phyloP scores from a whole-genome alignment of 495 filamentous ascomycete species.

The Penicillium herquei region DNA sequence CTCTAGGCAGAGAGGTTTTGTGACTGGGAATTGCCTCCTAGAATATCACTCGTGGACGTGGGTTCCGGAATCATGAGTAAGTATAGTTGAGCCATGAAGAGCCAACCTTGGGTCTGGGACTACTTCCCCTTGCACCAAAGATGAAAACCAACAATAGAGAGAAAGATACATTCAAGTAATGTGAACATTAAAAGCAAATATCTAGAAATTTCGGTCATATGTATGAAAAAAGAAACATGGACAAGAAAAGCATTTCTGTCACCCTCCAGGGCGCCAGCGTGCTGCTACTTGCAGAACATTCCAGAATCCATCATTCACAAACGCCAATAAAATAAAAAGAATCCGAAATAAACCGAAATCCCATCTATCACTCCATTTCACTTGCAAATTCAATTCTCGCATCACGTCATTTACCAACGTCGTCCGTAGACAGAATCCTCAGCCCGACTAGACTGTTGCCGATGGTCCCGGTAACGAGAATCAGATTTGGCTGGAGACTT shows the following conservation, averaged over 20 bases:
- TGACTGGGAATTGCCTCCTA: neutral
- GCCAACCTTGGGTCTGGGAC: slow-evolving; percentile 4
- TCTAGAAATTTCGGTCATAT: neutral
- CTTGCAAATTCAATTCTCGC: slow-evolving; percentile 1
- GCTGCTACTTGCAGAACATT: no score
- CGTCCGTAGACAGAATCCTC: slow-evolving; percentile 48
- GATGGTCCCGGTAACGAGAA: slow-evolving; percentile 29
- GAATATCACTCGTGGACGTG: slow-evolving; percentile 22
- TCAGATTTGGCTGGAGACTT: slow-evolving; percentile 15
- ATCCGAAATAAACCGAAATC: neutral
- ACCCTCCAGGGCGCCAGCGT: neutral
- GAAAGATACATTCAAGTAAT: neutral
- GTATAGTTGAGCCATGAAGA: neutral
- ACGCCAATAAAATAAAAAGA: no score
- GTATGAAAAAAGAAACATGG: neutral
- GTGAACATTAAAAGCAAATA: neutral
- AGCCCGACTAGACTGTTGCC: slow-evolving; percentile 20
- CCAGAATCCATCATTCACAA: no score
- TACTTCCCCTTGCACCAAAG: neutral
- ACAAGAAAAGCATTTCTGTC: slow-evolving; percentile 4
- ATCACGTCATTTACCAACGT: slow-evolving; percentile 36
- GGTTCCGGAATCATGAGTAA: slow-evolving; percentile 8
- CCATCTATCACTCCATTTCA: neutral
- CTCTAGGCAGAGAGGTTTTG: neutral
- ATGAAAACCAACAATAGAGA: neutral